phyloP scores from a whole-genome alignment of 352 stramenopile species.

The Pythium brachiatum region DNA sequence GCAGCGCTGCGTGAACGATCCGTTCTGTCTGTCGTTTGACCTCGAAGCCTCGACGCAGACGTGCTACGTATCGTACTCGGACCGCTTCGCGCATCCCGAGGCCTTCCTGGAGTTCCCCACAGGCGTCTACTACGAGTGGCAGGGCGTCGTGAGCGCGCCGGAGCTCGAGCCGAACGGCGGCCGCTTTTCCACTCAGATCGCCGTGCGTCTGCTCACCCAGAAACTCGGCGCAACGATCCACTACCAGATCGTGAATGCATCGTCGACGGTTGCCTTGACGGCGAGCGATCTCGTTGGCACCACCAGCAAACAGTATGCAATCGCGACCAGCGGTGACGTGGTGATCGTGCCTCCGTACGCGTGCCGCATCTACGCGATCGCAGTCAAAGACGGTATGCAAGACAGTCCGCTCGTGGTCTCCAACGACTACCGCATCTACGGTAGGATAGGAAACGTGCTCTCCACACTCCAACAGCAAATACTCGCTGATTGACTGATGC shows the following conservation, averaged over 20 bases:
- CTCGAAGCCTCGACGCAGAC: conserved; percentile 48
- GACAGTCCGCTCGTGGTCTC: conserved; percentile 51
- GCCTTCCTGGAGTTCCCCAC: conserved; percentile 66
- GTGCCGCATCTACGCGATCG: conserved; percentile 58
- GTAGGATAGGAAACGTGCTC: conserved; percentile 25
- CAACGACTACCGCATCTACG: conserved; percentile 53
- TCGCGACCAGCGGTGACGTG: conserved; percentile 39
- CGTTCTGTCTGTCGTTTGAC: conserved; percentile 71
- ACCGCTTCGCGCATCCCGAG: conserved; percentile 60
- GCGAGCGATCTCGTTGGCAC: conserved; percentile 29
- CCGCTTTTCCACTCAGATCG: conserved; percentile 52
- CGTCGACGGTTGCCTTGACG: not conserved
- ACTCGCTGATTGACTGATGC: not conserved
- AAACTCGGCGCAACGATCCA: conserved; percentile 59
- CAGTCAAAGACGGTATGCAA: conserved; percentile 60
- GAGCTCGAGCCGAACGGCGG: conserved; percentile 61
- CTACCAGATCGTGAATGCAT: conserved; percentile 44
- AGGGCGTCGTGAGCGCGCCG: conserved; percentile 42
- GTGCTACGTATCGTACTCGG: conserved; percentile 75
- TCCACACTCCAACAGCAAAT: not conserved
- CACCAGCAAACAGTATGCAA: conserved; percentile 20
- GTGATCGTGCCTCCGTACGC: conserved; percentile 54
- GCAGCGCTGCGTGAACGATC: conserved; percentile 40
- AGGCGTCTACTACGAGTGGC: conserved; percentile 79
- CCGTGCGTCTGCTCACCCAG: conserved; percentile 46